These are phyloP conservation scores for Crithidia fasciculata DNA, from an alignment of 208 protist genomes.

Conservation along the genomic window DNA sequence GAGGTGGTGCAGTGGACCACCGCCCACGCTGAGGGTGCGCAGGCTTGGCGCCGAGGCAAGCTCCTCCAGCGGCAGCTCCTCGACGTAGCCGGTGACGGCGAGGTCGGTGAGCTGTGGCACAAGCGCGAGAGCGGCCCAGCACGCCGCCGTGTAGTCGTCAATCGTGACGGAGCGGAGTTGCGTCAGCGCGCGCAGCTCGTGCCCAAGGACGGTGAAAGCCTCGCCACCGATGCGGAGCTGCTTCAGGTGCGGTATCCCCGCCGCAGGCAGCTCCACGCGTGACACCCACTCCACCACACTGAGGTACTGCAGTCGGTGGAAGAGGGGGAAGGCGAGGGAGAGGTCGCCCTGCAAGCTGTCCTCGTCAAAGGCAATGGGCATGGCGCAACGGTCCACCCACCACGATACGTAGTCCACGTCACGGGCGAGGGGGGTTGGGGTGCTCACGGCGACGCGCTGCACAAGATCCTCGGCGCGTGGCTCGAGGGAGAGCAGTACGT, in stretches of 20 bases:
- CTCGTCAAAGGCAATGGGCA: slow-evolving; percentile 11
- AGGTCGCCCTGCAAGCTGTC: slow-evolving; percentile 5
- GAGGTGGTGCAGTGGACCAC: background rate
- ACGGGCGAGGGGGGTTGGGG: background rate
- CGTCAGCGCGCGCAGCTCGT: background rate
- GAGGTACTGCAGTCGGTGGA: slow-evolving; percentile 5
- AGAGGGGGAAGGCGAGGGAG: background rate
- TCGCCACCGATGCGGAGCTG: background rate
- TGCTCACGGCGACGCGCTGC: slow-evolving; percentile 5
- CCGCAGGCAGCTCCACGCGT: background rate
- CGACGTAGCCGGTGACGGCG: background rate
- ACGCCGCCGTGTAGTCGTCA: background rate
- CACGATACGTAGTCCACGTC: slow-evolving; percentile 5
- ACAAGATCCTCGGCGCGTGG: background rate
- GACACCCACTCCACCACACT: slow-evolving; percentile 18
- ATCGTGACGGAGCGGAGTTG: background rate
- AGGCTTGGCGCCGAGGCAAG: slow-evolving; percentile 1
- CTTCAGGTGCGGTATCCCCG: slow-evolving; percentile 2
- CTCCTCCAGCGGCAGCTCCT: slow-evolving; percentile 9
- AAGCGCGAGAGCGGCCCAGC: background rate
- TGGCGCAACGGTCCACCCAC: slow-evolving; percentile 9
- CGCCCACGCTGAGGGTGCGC: background rate
- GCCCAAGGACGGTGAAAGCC: background rate
- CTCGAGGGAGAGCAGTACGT: slow-evolving; percentile 9
- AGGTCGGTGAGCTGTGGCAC: slow-evolving; percentile 8